Evolutionary conservation across 108 stramenopile genomes (phyloP), one percentile per base, ranked within the genome.

Genomic region (Stephanodiscus minutulus): DNA sequence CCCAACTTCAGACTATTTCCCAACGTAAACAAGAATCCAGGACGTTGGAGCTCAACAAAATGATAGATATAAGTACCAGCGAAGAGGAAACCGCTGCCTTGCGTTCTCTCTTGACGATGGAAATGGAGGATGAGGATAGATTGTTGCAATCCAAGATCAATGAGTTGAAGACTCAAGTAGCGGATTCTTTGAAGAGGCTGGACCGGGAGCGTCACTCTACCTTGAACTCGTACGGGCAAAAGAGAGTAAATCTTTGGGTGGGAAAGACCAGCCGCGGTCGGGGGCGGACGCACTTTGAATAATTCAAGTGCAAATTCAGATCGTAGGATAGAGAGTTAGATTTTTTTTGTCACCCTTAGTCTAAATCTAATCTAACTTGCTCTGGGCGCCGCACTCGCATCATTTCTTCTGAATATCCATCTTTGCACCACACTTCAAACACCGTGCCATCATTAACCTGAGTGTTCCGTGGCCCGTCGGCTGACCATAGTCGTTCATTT

Each of bases 391-490:
- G 22, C 36, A 24, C 36, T 50, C 15, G 55, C 28, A 12, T 72
- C 49, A 64, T 72, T 25, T 62, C 39, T 18, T 50, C 39, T 12
- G 28, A 35, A 33, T 36, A 63, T n/a, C 82, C 87, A 35, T 82
- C 64, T 17, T 56, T 43, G 77, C 85, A 85, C 37, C 70, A 77
- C 6, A 83, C 88, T 22, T 55, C 74, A 47, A 77, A 83, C 27
- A 70, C 49, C 22, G 78, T 56, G 22, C 87, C 87, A 66, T 90
- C 83, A 33, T 67, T 63, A 52, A 90, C 58, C 71, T 41, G 76
- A 90, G 69, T 2, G 71, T 73, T 3, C 89, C 89, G 5, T 62
- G 54, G 20, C 89, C 89, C 64, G 88, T 72, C 10, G 89, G 89
- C 27, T 58, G 65, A 7, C 79, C 79, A 39, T 78, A 74, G 0